Evolutionary conservation across 75 land plant genomes (phyloP).

Genomic region (Pinus tabuliformis): DNA sequence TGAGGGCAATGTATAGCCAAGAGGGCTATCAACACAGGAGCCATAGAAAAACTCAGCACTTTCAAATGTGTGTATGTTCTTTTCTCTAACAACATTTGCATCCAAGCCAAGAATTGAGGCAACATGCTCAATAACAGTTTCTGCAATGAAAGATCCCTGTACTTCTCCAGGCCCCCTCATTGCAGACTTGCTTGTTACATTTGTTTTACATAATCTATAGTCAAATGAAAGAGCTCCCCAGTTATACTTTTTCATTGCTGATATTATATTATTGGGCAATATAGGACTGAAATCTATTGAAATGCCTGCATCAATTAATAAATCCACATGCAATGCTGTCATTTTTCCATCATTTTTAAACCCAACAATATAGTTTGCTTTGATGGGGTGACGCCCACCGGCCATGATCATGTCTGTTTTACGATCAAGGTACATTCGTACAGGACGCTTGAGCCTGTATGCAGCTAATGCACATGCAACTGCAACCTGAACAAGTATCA

Average conservation of each 20-base stretch:
- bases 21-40: conserved; percentile 26
- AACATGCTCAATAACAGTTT: conserved; percentile 79
- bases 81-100: conserved; percentile 43
- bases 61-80: conserved; percentile 54
- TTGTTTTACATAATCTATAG: conserved; percentile 79
- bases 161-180: conserved; percentile 94
- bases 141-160: conserved; percentile 83
- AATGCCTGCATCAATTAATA: conserved; percentile 77
- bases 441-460: conserved; percentile 65
- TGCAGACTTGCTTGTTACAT: conserved; percentile 60
- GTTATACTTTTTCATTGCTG: conserved; percentile 66
- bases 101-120: conserved; percentile 61
- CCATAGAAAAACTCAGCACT: conserved; percentile 47
- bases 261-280: conserved; percentile 30
- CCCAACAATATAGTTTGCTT: conserved; percentile 72
- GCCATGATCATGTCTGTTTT: conserved; percentile 86
- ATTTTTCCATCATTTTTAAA: conserved; percentile 77
- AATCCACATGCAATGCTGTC: conserved; percentile 66
- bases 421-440: conserved; percentile 78
- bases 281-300: conserved; percentile 53
- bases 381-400: conserved; percentile 87
- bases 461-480: conserved; percentile 95
- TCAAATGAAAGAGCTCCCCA: conserved; percentile 77
- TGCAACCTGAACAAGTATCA: conserved; percentile 49
- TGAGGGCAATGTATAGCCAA: conserved; percentile 63